Base-by-base conservation (phyloP, 306 rosid genomes). In the Casuarina glauca region DNA sequence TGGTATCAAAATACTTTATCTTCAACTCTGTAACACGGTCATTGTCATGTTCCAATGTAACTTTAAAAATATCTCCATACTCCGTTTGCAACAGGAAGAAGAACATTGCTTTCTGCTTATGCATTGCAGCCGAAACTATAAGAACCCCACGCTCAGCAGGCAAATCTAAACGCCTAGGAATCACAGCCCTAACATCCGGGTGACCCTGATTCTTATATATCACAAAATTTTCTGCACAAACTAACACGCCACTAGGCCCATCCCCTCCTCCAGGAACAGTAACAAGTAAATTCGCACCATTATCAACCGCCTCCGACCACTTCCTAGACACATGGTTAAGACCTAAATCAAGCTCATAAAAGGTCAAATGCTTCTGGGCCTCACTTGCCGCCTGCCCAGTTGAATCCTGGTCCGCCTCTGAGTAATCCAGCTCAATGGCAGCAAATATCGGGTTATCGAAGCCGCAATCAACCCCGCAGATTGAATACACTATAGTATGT, bases 181-280 rank as follows among this genome's bases (percentile, higher is more conserved):
- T 91, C 78, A 93, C 97, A 69, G 97, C 99, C 84, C 99, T 86
- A 71, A 95, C 87, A 60, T 95, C 97, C 0, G 82, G 91, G 64
- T 91, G 97, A 0, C 97, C 99, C 81, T 90, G 97, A 78, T 95
- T 95, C 90, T 95, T 95, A 79, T 95, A 95, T 76, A 95, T 93
- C 70, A 95, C 99, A 82, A 91, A 93, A 81, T 95, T 93, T 45
- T 95, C 99, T 0, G 99, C 99, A 76, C 99, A 95, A 53, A 95
- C 97, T 69, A 95, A 88, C 63, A 95, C 99, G 6, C 99, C 99
- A 64, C 99, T 91, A 0, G 99, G 99, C 16, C 99, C 99, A 76
- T 95, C 99, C 2, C 89, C 97, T 0, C 99, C 99, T 19, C 99
- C 99, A 43, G 99, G 99, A 76, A 95, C 99, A 11, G 97, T 90